Conservation (phyloP, 768 basidiomycete species). For the Crucibulum laeve region DNA sequence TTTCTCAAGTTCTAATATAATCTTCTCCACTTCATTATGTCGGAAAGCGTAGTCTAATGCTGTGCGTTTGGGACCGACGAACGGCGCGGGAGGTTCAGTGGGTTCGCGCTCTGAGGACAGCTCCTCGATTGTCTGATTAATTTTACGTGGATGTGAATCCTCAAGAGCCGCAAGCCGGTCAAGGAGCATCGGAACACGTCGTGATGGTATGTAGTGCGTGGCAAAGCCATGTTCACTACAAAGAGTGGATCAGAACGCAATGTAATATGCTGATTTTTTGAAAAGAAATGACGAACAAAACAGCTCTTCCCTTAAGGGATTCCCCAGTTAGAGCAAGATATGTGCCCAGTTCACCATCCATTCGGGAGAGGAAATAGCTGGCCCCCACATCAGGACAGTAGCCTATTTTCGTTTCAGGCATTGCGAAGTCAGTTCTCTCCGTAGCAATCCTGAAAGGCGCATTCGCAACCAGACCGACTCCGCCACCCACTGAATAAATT, state of each 20-base stretch:
- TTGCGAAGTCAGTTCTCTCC: conserved; percentile 85
- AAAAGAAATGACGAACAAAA: conserved; percentile 59
- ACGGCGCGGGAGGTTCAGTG: conserved; percentile 45
- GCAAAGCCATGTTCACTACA: conserved; percentile 87
- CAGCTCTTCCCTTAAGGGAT: conserved; percentile 69
- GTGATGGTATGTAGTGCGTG: conserved; percentile 86
- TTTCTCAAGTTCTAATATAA: conserved; percentile 52
- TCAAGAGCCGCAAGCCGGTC: conserved; percentile 61
- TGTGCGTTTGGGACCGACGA: conserved; percentile 59
- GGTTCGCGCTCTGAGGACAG: conserved; percentile 69
- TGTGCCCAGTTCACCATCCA: conserved; percentile 92
- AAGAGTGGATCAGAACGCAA: conserved; percentile 3
- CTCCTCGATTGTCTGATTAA: conserved; percentile 60
- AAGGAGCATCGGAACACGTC: conserved; percentile 67
- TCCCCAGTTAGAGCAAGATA: conserved; percentile 87
- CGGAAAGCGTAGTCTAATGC: conserved; percentile 82
- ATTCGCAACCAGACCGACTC: conserved; percentile 80
- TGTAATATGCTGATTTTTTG: not conserved
- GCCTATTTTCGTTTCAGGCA: conserved; percentile 96
- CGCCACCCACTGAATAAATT: conserved; percentile 78
- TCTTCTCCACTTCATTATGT: conserved; percentile 65
- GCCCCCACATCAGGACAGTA: conserved; percentile 93
- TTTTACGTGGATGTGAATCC: conserved; percentile 28
- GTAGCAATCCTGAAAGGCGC: conserved; percentile 93
- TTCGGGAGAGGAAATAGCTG: conserved; percentile 80